Base-by-base conservation (phyloP, 148 eudicot species). In the Selenicereus undatus region DNA sequence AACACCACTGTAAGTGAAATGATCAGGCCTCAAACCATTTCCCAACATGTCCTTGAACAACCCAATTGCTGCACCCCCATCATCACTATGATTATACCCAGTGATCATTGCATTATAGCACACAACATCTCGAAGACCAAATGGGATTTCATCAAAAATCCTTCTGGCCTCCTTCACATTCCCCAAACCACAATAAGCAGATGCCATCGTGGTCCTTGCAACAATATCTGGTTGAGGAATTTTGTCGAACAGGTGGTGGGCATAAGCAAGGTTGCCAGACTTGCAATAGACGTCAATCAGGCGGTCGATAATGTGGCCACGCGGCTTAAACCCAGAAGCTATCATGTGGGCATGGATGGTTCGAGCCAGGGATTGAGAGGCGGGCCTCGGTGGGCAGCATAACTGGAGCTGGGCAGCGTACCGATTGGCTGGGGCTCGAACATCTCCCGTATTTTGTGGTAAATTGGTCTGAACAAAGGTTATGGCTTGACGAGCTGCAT, bases 271-370 rank as follows among this genome's bases (percentile, higher is more conserved):
- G 62, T 90, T 82, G 16, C 78, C 71, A 4, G 79, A 76, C 62
- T 92, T 92, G 29, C 89, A 83, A 35, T 92, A 92, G 2, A 89
- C 17, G 16, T 89, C 86, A 14, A 92, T 86, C n/a, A 92, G 78
- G 29, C 86, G 88, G 71, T 86, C 91, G 60, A 90, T 83, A 75
- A 87, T 90, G 71, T 88, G 96, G 21, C 88, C 89, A 48, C 87
- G 90, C 11, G 97, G 94, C 5, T 30, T 80, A 85, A 93, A 95
- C 73, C 97, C 97, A 5, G 87, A 89, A 27, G 88, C 76, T 14
- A 90, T 90, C 90, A 95, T 93, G 85, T 90, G 91, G 78, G 90
- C 97, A 74, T 93, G 98, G 88, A 92, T 83, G 74, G 78, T 26
- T 60, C 76, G 87, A 30, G 88, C 90, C 43, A 79, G 85, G 72